Conservation (phyloP, 73 alveolate species). For the Loxodes magnus region DNA sequence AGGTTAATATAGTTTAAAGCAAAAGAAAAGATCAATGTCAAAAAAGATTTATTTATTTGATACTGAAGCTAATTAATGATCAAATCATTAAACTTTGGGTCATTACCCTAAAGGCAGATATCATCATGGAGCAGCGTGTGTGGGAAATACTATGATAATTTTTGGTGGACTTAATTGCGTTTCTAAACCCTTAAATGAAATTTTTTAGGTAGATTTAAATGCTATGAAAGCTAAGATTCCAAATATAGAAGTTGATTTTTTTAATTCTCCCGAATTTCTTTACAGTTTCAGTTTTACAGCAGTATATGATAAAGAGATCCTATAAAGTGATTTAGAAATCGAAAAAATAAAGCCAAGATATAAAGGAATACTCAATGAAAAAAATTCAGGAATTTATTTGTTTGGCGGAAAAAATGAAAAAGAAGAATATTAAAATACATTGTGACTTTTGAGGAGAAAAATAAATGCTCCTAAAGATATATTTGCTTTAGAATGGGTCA, state of each 20-base stretch:
- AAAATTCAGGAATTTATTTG: conserved; percentile 2
- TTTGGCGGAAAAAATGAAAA: conserved; percentile 8
- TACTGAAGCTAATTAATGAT: conserved; percentile 1
- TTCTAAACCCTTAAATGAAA: background rate
- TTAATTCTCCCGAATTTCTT: too few species aligned
- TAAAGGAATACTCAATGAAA: background rate
- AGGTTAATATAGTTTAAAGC: background rate
- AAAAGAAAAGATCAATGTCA: conserved; percentile 4
- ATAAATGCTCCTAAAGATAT: too few species aligned
- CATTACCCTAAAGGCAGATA: conserved; percentile 2
- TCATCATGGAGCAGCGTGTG: conserved; percentile 7
- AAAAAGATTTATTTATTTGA: background rate
- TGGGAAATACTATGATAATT: conserved; percentile 4
- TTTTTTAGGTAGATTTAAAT: background rate
- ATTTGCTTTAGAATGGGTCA: too few species aligned
- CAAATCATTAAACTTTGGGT: conserved; percentile 4
- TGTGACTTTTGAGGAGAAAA: too few species aligned
- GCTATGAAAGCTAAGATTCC: conserved; percentile 3
- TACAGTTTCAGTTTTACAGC: background rate
- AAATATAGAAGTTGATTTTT: too few species aligned
- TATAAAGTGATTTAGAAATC: background rate
- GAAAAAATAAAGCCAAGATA: background rate
- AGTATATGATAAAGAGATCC: background rate
- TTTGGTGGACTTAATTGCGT: background rate
- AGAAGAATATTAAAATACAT: background rate